Conservation (phyloP, 2,329 filamentous ascomycete species). For the Paracoccidioides lutzii region DNA sequence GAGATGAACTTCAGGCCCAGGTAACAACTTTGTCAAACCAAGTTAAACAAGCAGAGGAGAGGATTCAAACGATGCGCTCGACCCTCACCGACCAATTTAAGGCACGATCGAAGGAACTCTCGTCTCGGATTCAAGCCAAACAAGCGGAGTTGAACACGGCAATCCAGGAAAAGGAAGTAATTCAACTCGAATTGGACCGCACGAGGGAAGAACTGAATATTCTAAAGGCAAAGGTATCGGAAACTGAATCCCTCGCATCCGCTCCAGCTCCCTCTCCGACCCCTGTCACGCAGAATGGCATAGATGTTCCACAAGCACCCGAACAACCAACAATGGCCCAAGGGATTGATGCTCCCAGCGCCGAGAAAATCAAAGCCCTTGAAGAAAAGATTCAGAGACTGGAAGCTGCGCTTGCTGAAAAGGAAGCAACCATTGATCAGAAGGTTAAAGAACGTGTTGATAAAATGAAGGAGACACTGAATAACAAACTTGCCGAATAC, state of each 20-base stretch:
- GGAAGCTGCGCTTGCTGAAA: conserved; percentile 41
- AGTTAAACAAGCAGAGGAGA: conserved; percentile 35
- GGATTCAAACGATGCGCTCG: conserved; percentile 36
- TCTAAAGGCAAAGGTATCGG: conserved; percentile 42
- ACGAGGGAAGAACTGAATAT: conserved; percentile 45
- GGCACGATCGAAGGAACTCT: conserved; percentile 49
- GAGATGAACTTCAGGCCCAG: conserved; percentile 38
- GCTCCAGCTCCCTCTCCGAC: conserved; percentile 21
- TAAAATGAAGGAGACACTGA: conserved; percentile 54
- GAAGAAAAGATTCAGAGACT: conserved; percentile 45
- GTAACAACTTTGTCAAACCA: conserved; percentile 37
- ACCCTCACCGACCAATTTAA: conserved; percentile 41
- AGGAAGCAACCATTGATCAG: conserved; percentile 39
- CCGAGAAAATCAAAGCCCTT: conserved; percentile 48
- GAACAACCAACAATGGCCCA: conserved; percentile 14
- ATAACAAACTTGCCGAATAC: conserved; percentile 52
- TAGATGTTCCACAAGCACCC: conserved; percentile 26
- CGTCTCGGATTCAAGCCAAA: conserved; percentile 45
- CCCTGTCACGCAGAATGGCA: conserved; percentile 38
- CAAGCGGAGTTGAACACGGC: conserved; percentile 36
- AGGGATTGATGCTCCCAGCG: conserved; percentile 22
- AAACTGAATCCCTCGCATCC: conserved; percentile 13
- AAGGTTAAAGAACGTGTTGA: conserved; percentile 37
- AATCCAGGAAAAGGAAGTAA: conserved; percentile 50
- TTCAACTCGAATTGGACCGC: conserved; percentile 55